Evolutionary conservation across 768 basidiomycete species (phyloP), one percentile per base, ranked within the genome.

Genomic region (Russula vinacea): DNA sequence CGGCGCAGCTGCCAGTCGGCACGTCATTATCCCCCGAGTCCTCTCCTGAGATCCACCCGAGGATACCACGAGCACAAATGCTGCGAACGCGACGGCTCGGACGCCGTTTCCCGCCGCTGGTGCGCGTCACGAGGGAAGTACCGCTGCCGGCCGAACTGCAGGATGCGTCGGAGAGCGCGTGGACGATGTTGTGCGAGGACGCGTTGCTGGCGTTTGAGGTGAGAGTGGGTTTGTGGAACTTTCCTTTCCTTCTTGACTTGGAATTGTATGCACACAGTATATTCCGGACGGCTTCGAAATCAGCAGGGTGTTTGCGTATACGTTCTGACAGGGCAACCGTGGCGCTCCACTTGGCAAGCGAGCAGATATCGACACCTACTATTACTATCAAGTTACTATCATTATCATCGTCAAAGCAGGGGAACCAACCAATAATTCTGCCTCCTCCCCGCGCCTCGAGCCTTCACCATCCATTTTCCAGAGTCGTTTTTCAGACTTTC

Each of bases 201-300:
- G 63, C 58, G 58, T 51, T 65, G 45, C 47, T 65, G 16, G 64
- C 58, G 8, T 65, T 65, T n/a, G 64, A 65, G 54, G 64, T 65
- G 47, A 55, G 47, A 55, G 58, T 63, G 2, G 6, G 5, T 53
- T 26, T 16, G 17, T 7, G 35, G 6, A 10, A 5, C 32, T 32
- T 32, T 19, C 13, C 13, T 24, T n/a, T 9, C 10, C 9, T 44
- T 19, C 19, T 44, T 8, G n/a, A 44, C 44, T 19, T 32, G 24
- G 51, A 3, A 33, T 29, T 53, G 42, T 3, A 5, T 53, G 42
- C 5, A 5, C 39, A 65, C 39, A 65, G 64, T 61, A 61, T 32
- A 54, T 60, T 7, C 40, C 59, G 22, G 64, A 65, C 14, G 64
- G 64, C 7, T 65, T 65, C 7, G 59, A 65, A 22, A 51, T 61